Evolutionary conservation across 345 rosid genomes (phyloP), one percentile per base, ranked within the genome.

Genomic region (Crucihimalaya himalaica): DNA sequence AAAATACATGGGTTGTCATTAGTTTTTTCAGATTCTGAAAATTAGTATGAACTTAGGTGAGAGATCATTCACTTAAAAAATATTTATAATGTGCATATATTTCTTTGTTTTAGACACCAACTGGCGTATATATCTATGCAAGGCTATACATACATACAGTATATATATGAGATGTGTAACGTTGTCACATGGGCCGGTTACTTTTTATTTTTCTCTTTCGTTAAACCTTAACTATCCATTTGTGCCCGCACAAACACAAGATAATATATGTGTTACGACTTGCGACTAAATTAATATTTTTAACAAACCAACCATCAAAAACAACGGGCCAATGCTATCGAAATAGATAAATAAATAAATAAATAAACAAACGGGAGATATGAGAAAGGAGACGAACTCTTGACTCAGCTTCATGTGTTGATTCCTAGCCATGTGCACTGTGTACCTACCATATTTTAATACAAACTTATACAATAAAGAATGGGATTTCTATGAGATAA

Each of bases 351-450:
- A 68, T 21, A 51, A 15, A 61, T 28, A 16, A 7, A 39, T 2
- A 43, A 45, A 42, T 1, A 18, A 20, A 23, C 32, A 60, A 25
- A 62, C 25, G n/a, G 34, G 19, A 27, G n/a, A 53, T 5, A 7
- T 6, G 35, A 40, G 55, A 29, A 20, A 34, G 25, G 8, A 32
- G 65, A 76, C 48, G 71, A 70, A 27, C 5, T 63, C 51, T 70
- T 77, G 80, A 77, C 80, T 71, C 76, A 64, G 64, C 71, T 56
- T 70, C 80, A 70, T 77, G 80, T 77, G 80, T 77, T 35, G 72
- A 71, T 77, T 39, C 80, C 29, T 47, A 63, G 52, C 72, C 80
- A 77, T 64, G 76, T 77, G 80, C 71, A 40, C 62, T 50, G 61
- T 32, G 8, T 47, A 58, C 73, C 73, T 40, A 58, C 56, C 68